A percentile compares a stretch with the other conserved stretches of the same genome.
Evolutionary conservation across 2,329 filamentous ascomycete species (phyloP).

Genomic region (Nigrograna mackinnonii): DNA sequence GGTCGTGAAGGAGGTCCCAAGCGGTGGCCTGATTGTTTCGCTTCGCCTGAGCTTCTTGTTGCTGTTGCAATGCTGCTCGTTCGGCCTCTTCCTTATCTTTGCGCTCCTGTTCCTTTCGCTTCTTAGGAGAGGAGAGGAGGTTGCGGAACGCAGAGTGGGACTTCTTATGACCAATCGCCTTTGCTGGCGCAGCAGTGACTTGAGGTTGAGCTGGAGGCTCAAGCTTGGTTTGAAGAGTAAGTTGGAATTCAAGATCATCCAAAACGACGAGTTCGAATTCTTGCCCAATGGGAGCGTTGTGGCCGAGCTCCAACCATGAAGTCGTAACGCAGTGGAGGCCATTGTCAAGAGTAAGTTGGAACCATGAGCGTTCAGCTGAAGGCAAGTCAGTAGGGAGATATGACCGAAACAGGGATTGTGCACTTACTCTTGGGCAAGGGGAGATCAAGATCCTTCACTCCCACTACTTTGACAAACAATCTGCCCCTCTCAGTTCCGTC

Average conservation of each 20-base stretch:
- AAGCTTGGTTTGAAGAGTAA: slow-evolving; percentile 94
- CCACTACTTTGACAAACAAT: slow-evolving; percentile 97
- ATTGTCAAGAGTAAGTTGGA: slow-evolving; percentile 96
- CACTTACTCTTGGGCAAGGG: slow-evolving; percentile 84
- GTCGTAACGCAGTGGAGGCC: slow-evolving; percentile 97
- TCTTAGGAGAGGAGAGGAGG: slow-evolving; percentile 85
- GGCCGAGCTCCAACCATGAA: slow-evolving; percentile 88
- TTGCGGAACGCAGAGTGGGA: slow-evolving; percentile 78
- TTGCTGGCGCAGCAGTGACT: slow-evolving; percentile 58
- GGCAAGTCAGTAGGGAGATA: no score
- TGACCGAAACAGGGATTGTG: no score
- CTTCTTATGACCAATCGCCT: slow-evolving; percentile 71
- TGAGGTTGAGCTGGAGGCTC: slow-evolving; percentile 67
- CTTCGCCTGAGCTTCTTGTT: slow-evolving; percentile 53
- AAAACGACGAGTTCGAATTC: slow-evolving; percentile 98
- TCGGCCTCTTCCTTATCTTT: slow-evolving; percentile 83
- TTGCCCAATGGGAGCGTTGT: slow-evolving; percentile 91
- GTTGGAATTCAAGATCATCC: slow-evolving; percentile 97
- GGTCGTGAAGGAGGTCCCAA: slow-evolving; percentile 84
- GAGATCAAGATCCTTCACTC: slow-evolving; percentile 92
- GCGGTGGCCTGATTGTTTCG: slow-evolving; percentile 67
- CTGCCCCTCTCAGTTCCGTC: slow-evolving; percentile 87
- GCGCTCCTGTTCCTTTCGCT: slow-evolving; percentile 91
- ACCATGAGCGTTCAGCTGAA: slow-evolving; percentile 85
- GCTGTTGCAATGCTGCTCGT: slow-evolving; percentile 57